Evolutionary conservation across 257 asterid species (phyloP).

Genomic region (Nicotiana sylvestris): DNA sequence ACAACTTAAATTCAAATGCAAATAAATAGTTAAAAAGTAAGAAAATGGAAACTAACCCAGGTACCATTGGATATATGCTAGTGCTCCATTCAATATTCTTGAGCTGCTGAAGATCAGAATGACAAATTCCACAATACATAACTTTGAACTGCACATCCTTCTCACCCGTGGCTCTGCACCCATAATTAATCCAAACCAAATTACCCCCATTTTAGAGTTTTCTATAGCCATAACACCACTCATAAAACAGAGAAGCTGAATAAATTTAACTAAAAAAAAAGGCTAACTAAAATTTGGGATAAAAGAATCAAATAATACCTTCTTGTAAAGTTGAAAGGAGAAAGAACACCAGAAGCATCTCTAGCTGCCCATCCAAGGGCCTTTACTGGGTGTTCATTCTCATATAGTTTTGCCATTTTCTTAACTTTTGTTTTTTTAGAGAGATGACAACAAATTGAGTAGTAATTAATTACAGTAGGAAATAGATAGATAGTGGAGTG

Average conservation of each 20-base stretch:
- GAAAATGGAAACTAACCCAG: slow-evolving; percentile 17
- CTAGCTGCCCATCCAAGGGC: slow-evolving; percentile 30
- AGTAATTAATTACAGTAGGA: too few species aligned
- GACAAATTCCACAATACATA: slow-evolving; percentile 24
- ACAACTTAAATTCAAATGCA: too few species aligned
- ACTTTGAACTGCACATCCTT: slow-evolving; percentile 24
- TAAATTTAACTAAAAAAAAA: too few species aligned
- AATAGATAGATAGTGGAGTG: too few species aligned
- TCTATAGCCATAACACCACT: too few species aligned
- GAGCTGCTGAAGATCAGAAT: slow-evolving; percentile 21
- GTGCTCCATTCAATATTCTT: slow-evolving; percentile 18
- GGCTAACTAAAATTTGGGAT: too few species aligned
- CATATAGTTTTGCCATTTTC: slow-evolving; percentile 13
- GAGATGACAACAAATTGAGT: background rate
- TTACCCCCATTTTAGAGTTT: too few species aligned
- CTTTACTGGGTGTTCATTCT: slow-evolving; percentile 10
- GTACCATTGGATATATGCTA: slow-evolving; percentile 19
- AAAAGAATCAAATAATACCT: background rate
- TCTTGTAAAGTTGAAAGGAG: slow-evolving; percentile 22
- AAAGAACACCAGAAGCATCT: slow-evolving; percentile 18
- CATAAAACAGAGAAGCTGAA: too few species aligned
- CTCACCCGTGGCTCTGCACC: slow-evolving; percentile 18
- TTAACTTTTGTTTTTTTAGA: background rate
- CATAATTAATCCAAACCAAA: background rate
- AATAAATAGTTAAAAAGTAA: too few species aligned